Evolutionary conservation across 2,329 filamentous ascomycete species (phyloP), one percentile per base, ranked within the genome.

Genomic region (Akanthomyces muscarius): DNA sequence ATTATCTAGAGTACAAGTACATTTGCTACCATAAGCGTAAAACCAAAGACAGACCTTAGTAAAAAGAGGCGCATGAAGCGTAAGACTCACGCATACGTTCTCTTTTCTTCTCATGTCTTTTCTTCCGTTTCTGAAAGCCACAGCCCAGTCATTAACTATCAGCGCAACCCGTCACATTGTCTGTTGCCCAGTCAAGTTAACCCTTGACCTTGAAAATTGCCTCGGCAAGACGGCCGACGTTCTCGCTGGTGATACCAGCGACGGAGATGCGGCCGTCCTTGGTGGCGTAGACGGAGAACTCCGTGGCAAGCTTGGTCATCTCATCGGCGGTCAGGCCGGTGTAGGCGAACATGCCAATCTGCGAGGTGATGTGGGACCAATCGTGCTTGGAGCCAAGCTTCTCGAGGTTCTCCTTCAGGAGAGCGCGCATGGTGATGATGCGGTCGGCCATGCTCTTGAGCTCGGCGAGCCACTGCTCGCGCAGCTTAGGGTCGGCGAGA

Each of bases 301-400:
- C 91, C 83, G 96, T 92, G 69, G 93, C 91, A 66, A 99, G 84
- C 72, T 81, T 82, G 62, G 94, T 90, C 91, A 98, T 97, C 82
- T 97, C 90, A 80, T 94, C 89, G 62, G 93, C 82, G 71, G 84
- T 94, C 72, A 99, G 82, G 66, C 95, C 95, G 59, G 95, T 99
- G 85, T 96, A 99, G 71, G 95, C 94, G 75, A 99, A 99, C 95
- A 99, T 99, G 81, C 95, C 95, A 73, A 99, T 99, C 86, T 96
- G 92, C 80, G 85, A 93, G 70, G 95, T 98, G 80, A 99, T 99
- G 84, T 99, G 95, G 77, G 89, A 91, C 95, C 95, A 99, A 83
- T 98, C 91, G 79, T 96, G 92, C 85, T 92, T 92, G 83, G 90
- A 95, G 75, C 94, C 94, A 66, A 97, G 87, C 79, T 90, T 89